A percentile compares a stretch with the other conserved stretches of the same genome.
Evolutionary conservation across 495 filamentous ascomycete species (phyloP).

Genomic region (Podospora anserina): DNA sequence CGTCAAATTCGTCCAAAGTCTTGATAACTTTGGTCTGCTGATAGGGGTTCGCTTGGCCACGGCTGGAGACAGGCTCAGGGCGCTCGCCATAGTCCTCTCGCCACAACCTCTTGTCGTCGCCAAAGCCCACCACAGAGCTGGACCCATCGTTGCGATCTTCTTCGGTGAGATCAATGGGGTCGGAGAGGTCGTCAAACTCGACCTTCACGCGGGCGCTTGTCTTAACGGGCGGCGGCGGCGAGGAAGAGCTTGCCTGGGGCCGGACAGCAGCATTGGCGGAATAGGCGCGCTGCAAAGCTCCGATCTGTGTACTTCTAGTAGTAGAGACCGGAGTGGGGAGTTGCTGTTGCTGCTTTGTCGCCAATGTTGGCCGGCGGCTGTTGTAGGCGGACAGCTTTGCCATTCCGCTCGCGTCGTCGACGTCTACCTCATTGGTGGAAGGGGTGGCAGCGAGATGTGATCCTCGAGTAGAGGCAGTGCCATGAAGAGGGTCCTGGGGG

Average conservation of each 20-base stretch:
- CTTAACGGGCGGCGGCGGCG: neutral
- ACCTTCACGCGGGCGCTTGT: conserved; percentile 10
- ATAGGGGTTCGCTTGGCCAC: conserved; percentile 53
- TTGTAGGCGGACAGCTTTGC: neutral
- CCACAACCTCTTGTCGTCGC: conserved; percentile 56
- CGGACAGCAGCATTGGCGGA: neutral
- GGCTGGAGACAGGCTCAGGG: conserved; percentile 41
- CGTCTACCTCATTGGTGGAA: neutral
- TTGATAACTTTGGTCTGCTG: conserved; percentile 4
- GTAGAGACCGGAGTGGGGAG: neutral
- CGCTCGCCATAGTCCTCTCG: conserved; percentile 51
- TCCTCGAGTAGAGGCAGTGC: neutral
- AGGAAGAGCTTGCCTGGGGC: neutral
- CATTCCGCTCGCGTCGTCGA: neutral
- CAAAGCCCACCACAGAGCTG: conserved; percentile 42
- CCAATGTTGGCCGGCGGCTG: neutral
- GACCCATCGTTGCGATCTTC: conserved; percentile 44
- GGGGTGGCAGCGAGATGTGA: neutral
- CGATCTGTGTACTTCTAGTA: neutral
- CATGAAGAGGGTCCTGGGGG: neutral
- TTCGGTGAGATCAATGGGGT: conserved; percentile 70
- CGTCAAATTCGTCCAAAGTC: conserved; percentile 14
- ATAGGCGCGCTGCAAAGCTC: neutral
- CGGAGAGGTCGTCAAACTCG: conserved; percentile 36
- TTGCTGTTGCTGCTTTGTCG: neutral